Evolutionary conservation across 1,284 basidiomycete species (phyloP).

Genomic region (Lentinula novae-zelandiae): DNA sequence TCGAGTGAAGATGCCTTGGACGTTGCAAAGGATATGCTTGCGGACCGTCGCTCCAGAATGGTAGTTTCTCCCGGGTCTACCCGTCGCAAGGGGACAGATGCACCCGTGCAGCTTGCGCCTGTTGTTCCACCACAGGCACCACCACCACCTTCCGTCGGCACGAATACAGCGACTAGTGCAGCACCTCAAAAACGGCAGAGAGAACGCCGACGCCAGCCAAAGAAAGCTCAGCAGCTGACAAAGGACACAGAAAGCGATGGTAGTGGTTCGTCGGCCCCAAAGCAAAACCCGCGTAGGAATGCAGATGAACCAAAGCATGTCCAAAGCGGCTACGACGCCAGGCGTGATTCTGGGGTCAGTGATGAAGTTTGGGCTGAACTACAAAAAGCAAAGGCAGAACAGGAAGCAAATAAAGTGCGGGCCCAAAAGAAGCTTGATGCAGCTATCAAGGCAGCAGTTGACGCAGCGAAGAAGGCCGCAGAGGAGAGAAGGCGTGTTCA

Average conservation of each 20-base stretch:
- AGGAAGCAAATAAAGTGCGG: background rate
- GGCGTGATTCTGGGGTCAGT: conserved; percentile 41
- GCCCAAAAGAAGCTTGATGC: background rate
- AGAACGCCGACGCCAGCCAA: background rate
- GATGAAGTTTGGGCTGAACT: conserved; percentile 42
- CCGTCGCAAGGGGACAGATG: background rate
- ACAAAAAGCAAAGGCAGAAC: conserved; percentile 19
- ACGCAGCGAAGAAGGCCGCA: conserved; percentile 19
- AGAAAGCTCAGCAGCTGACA: background rate
- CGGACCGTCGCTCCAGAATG: background rate
- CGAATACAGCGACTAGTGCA: background rate
- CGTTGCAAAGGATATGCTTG: background rate
- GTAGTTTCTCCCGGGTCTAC: background rate
- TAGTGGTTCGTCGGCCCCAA: background rate
- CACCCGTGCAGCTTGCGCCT: background rate
- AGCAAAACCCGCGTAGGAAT: background rate
- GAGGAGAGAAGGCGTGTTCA: conserved; percentile 11
- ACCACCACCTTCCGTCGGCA: background rate
- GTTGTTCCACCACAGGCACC: background rate
- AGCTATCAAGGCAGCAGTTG: conserved; percentile 20
- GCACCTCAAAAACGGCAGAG: background rate
- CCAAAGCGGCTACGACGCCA: background rate
- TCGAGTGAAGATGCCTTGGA: background rate
- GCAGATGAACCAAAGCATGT: background rate
- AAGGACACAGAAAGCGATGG: background rate